Evolutionary conservation across 2,329 filamentous ascomycete species (phyloP), one percentile per base, ranked within the genome.

Genomic region (Aspergillus terreus): DNA sequence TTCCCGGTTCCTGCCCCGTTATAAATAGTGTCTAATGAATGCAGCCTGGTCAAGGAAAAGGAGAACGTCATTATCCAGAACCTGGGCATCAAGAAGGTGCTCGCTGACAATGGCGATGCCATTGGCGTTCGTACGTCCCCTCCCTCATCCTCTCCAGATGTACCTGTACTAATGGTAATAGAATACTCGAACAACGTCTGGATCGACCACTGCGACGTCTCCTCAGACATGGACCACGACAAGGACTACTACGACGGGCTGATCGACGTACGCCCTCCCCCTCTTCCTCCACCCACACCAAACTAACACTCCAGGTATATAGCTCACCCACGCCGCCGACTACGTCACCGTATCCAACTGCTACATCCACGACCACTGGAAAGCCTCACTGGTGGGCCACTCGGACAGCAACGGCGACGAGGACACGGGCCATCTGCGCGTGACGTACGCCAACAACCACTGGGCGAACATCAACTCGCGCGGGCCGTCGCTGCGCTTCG

Each of bases 241-340:
- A 88, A 88, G 73, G 83, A 88, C 73, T 85, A 80, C 73, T 87
- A 85, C 63, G 85, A 88, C 51, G 85, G 85, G 30, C 78, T 88
- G 1, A 70, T 84, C 44, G 85, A 88, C 60, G 71, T 67, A 52
- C 33, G 62, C 9, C 27, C 12, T 15, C 19, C n/a, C 35, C 4
- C 36, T 21, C 21, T 32, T 23, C 4, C 49, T 33, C 15, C 15
- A 12, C 35, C 4, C 12, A 48, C 17, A 21, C 14, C 27, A 23
- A 15, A 0, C 23, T 11, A 49, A 50, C 19, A 46, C 23, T 19
- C 19, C 4, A 3, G 19, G 15, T 41, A 12, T 10, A 4, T 46
- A 67, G 64, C 45, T 82, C 46, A 85, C 79, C 46, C 84, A 86
- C 69, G 85, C 75, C 44, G 74, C 78, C 9, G 83, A 87, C 71